A percentile compares a stretch with the other conserved stretches of the same genome.
phyloP scores from a whole-genome alignment of 345 rosid species.

The Moricandia arvensis region DNA sequence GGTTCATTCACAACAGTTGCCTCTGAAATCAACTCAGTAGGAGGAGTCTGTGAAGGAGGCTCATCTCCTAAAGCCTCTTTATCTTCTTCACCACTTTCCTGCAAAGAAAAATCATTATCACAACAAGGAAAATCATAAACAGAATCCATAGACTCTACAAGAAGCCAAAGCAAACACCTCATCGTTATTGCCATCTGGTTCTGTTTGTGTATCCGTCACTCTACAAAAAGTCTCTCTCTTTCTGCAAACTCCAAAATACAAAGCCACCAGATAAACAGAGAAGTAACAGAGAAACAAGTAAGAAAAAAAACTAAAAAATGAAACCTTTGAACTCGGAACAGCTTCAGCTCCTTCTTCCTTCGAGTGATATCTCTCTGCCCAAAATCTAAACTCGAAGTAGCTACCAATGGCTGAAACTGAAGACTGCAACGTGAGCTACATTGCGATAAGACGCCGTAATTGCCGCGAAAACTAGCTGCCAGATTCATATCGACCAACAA shows the following conservation, averaged over 20 bases:
- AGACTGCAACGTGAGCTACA: constrained; percentile 50
- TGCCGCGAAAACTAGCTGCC: constrained; percentile 53
- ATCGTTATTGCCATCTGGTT: constrained; percentile 74
- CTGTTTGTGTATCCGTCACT: constrained; percentile 58
- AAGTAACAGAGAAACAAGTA: not conserved
- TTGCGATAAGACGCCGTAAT: constrained; percentile 44
- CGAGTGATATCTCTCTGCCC: constrained; percentile 28
- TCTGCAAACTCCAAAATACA: constrained; percentile 39
- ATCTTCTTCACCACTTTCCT: constrained; percentile 46
- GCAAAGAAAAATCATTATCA: constrained; percentile 23
- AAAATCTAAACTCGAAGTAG: constrained; percentile 40
- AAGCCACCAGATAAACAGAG: constrained; percentile 2
- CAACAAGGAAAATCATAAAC: not conserved
- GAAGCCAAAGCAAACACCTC: constrained; percentile 44
- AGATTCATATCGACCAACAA: constrained; percentile 47
- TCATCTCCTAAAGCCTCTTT: constrained; percentile 45
- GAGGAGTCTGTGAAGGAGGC: constrained; percentile 36
- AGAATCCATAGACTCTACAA: not conserved
- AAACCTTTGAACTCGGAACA: constrained; percentile 45
- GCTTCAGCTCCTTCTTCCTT: constrained; percentile 32
- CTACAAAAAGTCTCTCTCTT: constrained; percentile 55
- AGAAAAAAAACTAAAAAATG: not conserved
- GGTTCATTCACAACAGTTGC: constrained; percentile 42
- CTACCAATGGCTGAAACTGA: constrained; percentile 54
- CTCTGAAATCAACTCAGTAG: constrained; percentile 46